Conservation (phyloP, 305 asterid genomes). For the Ilex paraguariensis region DNA sequence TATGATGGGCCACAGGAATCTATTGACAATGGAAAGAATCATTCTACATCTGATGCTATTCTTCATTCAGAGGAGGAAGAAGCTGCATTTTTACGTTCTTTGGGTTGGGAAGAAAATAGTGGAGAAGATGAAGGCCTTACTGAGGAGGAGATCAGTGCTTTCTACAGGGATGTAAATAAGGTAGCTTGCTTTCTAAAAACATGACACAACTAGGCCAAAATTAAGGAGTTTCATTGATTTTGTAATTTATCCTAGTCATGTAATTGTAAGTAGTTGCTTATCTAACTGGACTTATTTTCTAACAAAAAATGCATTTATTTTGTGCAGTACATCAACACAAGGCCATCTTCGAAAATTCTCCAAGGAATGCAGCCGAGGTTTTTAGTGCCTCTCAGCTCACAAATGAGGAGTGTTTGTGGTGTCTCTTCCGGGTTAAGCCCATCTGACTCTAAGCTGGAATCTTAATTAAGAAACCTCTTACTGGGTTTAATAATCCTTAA, state of each 20-base stretch:
- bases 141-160: constrained; percentile 86
- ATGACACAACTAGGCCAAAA: not conserved
- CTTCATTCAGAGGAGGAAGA: constrained; percentile 79
- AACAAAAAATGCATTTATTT: not conserved
- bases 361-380: constrained; percentile 30
- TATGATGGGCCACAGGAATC: constrained; percentile 16
- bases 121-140: constrained; percentile 81
- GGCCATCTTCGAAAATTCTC: constrained; percentile 39
- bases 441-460: constrained; percentile 43
- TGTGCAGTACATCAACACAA: constrained; percentile 51
- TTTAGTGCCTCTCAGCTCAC: constrained; percentile 42
- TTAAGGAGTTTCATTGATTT: too few species aligned
- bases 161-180: constrained; percentile 61
- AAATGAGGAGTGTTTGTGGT: constrained; percentile 34
- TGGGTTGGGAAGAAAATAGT: constrained; percentile 95
- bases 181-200: constrained; percentile 23
- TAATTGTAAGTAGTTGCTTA: too few species aligned
- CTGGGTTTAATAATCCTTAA: not conserved
- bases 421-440: constrained; percentile 46
- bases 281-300: not conserved
- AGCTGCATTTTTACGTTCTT: constrained; percentile 74
- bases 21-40: constrained; percentile 32
- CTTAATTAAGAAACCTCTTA: constrained; percentile 30
- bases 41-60: constrained; percentile 34
- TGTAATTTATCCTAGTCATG: not conserved